Evolutionary conservation across 176 grass and related monocot species (phyloP).

Genomic region (Puya raimondii): DNA sequence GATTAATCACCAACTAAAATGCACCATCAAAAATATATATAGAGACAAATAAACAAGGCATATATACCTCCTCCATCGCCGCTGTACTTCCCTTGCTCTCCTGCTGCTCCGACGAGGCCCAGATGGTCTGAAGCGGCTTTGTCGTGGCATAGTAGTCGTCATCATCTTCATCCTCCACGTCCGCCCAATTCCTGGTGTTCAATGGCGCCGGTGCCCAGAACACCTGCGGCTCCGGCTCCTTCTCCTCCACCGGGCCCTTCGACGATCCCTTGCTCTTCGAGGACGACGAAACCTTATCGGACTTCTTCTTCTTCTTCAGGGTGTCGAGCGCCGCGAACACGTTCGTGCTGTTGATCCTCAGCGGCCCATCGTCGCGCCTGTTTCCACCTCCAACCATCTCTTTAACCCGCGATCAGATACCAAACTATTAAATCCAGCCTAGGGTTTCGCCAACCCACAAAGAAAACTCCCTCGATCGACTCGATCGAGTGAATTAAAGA

Average conservation of each 20-base stretch:
- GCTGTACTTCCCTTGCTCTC: constrained; percentile 13
- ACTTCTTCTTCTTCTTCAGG: constrained; percentile 99
- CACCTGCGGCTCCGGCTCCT: constrained; percentile 35
- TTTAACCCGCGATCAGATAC: neutral
- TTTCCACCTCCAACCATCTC: constrained; percentile 80
- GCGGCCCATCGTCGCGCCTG: constrained; percentile 47
- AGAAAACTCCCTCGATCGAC: neutral
- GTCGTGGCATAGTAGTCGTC: constrained; percentile 82
- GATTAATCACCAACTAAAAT: no score
- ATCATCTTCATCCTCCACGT: constrained; percentile 92
- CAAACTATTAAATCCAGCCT: neutral
- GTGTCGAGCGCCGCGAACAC: constrained; percentile 93
- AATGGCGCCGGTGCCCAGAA: constrained; percentile 66
- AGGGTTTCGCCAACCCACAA: neutral
- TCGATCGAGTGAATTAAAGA: neutral
- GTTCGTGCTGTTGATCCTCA: constrained; percentile 81
- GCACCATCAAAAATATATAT: no score
- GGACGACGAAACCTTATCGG: constrained; percentile 32
- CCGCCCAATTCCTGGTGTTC: constrained; percentile 77
- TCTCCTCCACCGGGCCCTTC: constrained; percentile 8
- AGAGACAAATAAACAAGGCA: no score
- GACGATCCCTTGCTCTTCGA: constrained; percentile 33
- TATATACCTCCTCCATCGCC: neutral
- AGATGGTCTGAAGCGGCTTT: constrained; percentile 52
- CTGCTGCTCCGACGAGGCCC: constrained; percentile 17